These are phyloP conservation scores for Wickerhamiella musiphila DNA, from an alignment of 805 yeast species.

Conservation along the genomic window DNA sequence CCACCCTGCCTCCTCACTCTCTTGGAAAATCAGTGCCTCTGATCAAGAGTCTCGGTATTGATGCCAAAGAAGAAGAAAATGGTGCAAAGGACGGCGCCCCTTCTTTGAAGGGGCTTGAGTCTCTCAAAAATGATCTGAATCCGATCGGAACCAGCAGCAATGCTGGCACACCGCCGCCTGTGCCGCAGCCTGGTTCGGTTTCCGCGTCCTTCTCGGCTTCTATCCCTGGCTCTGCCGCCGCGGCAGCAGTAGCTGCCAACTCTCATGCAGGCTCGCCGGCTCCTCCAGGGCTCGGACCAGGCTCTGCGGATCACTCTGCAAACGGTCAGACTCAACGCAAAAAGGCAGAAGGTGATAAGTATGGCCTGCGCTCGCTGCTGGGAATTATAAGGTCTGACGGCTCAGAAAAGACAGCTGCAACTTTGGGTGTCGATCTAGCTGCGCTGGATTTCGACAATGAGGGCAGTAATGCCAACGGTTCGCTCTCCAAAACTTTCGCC, in stretches of 20 bases:
- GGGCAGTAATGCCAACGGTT: conserved; percentile 23
- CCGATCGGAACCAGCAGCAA: too few species aligned
- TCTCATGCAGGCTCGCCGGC: too few species aligned
- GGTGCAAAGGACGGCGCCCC: too few species aligned
- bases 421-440: conserved; percentile 59
- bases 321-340: too few species aligned
- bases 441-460: conserved; percentile 45
- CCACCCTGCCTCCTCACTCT: too few species aligned
- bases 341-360: conserved; percentile 35
- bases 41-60: background rate
- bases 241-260: too few species aligned
- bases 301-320: too few species aligned
- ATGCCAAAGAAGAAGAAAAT: background rate
- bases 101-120: too few species aligned
- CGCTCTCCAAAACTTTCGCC: conserved; percentile 50
- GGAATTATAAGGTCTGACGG: conserved; percentile 45
- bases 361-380: conserved; percentile 49
- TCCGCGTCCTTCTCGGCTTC: background rate
- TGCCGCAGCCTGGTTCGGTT: background rate
- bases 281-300: too few species aligned
- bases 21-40: background rate
- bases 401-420: conserved; percentile 43
- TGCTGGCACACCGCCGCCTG: too few species aligned
- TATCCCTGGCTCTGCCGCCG: background rate
- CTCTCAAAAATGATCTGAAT: too few species aligned